A percentile compares a stretch with the other conserved stretches of the same genome.
These are phyloP conservation scores for Middelhovenomyces tepae DNA, from an alignment of 805 yeast genomes.

Conservation along the genomic window DNA sequence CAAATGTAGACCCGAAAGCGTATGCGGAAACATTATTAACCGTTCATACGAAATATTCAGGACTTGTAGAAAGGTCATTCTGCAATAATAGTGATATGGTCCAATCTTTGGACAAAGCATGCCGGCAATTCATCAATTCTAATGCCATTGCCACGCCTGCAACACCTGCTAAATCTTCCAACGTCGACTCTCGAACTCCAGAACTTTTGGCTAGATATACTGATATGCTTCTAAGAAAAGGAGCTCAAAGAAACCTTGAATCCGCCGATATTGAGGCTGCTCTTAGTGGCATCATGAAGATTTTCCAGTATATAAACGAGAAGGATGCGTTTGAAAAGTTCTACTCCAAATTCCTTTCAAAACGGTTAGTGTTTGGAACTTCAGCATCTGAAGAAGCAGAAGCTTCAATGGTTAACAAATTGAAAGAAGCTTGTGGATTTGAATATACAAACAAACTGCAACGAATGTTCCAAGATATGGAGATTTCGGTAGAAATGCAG, in stretches of 20 bases:
- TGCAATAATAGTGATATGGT: constrained; percentile 68
- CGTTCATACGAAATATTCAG: constrained; percentile 59
- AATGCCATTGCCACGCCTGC: constrained; percentile 62
- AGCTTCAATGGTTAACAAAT: constrained; percentile 70
- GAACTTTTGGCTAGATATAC: constrained; percentile 85
- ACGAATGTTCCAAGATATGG: constrained; percentile 92
- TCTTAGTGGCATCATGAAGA: constrained; percentile 74
- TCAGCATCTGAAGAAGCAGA: constrained; percentile 81
- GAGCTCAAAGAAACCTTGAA: constrained; percentile 53
- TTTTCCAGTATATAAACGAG: constrained; percentile 83
- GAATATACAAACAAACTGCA: constrained; percentile 92
- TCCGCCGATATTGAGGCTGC: constrained; percentile 57
- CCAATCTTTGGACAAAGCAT: constrained; percentile 83
- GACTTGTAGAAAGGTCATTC: constrained; percentile 58
- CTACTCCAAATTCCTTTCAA: constrained; percentile 82
- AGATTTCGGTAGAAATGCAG: constrained; percentile 71
- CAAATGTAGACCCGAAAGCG: constrained; percentile 54
- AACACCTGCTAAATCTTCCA: constrained; percentile 18
- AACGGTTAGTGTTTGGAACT: constrained; percentile 78
- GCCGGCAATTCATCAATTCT: constrained; percentile 71
- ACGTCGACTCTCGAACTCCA: too few relatives aligned
- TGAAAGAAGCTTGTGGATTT: constrained; percentile 81
- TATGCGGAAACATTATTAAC: constrained; percentile 71
- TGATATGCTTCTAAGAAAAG: constrained; percentile 71
- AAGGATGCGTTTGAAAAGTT: constrained; percentile 92